Percentiles rank a stretch among this genome's conserved stretches.
These are phyloP conservation scores for Rhizoclosmatium globosum DNA, from an alignment of 192 early-diverging fungal species.

Conservation along the genomic window DNA sequence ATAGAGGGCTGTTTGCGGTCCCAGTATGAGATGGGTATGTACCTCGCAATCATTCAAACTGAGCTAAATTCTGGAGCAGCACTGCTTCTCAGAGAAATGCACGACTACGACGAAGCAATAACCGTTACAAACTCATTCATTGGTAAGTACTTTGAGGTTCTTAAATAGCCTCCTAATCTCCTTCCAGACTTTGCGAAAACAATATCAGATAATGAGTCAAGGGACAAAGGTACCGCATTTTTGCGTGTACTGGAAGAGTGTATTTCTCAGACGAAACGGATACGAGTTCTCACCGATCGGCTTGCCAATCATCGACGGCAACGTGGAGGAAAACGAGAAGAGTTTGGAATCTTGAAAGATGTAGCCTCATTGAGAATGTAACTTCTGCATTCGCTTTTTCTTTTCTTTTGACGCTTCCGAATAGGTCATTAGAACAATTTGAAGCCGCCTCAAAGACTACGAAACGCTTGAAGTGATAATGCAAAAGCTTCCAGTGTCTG, in stretches of 20 bases:
- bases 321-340: constrained; percentile 7
- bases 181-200: constrained; percentile 9
- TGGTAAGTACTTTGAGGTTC: background rate
- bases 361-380: constrained; percentile 20
- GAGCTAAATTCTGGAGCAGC: background rate
- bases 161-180: too few relatives aligned
- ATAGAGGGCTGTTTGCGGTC: constrained; percentile 13
- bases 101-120: constrained; percentile 22
- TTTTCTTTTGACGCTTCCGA: background rate
- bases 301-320: background rate
- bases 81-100: constrained; percentile 7
- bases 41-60: background rate
- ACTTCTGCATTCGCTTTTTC: background rate
- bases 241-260: constrained; percentile 1
- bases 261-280: background rate
- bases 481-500: background rate
- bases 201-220: background rate
- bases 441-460: constrained; percentile 20
- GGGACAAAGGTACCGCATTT: background rate
- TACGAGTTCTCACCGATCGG: background rate
- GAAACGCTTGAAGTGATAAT: constrained; percentile 5
- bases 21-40: constrained; percentile 26
- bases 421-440: background rate
- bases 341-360: constrained; percentile 13
- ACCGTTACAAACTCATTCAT: background rate